phyloP scores from a whole-genome alignment of 2,329 filamentous ascomycete species.

The Lasiodiplodia hormozganensis region DNA sequence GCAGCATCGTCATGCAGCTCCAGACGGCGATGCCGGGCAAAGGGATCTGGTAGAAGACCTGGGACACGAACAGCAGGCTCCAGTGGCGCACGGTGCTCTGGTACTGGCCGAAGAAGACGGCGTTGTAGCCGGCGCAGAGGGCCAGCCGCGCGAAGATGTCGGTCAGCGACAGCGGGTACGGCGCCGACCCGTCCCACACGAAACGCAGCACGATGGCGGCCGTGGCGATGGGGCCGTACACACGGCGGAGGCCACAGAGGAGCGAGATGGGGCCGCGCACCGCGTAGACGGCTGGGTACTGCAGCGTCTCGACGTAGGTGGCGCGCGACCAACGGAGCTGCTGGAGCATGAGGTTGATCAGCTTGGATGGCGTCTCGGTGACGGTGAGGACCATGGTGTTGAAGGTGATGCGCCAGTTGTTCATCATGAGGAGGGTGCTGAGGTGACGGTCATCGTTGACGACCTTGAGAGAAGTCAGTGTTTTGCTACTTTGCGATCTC shows the following conservation, averaged over 20 bases:
- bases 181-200: constrained; percentile 38
- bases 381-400: constrained; percentile 43
- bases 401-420: constrained; percentile 45
- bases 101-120: constrained; percentile 36
- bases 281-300: constrained; percentile 44
- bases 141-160: constrained; percentile 38
- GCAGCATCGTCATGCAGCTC: constrained; percentile 43
- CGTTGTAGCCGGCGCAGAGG: constrained; percentile 36
- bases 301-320: constrained; percentile 46
- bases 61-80: constrained; percentile 31
- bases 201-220: constrained; percentile 33
- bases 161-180: constrained; percentile 38
- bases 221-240: constrained; percentile 34
- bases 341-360: constrained; percentile 46
- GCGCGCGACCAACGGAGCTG: constrained; percentile 48
- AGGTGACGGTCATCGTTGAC: constrained; percentile 50
- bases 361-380: constrained; percentile 47
- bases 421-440: constrained; percentile 45
- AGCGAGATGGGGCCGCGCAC: constrained; percentile 45
- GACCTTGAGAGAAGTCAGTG: constrained; percentile 31
- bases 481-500: not conserved
- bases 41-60: constrained; percentile 46
- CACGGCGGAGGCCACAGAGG: constrained; percentile 42
- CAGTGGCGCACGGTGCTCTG: constrained; percentile 30
- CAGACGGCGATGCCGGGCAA: constrained; percentile 46